Evolutionary conservation across 225 moss, liverwort and hornwort genomes (phyloP).

Genomic region (Ulota crispa): DNA sequence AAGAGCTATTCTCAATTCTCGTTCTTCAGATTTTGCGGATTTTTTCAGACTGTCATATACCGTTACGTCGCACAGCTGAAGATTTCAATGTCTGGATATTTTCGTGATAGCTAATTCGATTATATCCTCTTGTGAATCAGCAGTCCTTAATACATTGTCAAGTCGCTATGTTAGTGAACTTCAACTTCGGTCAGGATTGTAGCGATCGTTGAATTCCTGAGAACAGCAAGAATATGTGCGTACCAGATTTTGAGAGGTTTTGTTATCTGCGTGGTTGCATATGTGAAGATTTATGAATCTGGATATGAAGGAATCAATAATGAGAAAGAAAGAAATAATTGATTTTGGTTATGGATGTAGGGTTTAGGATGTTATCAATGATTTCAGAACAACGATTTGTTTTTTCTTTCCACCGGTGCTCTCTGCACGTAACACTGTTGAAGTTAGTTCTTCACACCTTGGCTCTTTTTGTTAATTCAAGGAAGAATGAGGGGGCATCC

Average conservation of each 20-base stretch:
- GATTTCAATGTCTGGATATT: background rate
- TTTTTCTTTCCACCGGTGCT: background rate
- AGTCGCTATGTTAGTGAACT: background rate
- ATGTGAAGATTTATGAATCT: background rate
- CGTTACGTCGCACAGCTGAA: background rate
- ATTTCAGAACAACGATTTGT: background rate
- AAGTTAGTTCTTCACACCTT: background rate
- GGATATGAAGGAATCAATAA: background rate
- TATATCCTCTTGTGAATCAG: background rate
- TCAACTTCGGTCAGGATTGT: background rate
- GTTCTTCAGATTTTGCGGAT: background rate
- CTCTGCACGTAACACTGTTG: background rate
- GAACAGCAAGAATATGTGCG: background rate
- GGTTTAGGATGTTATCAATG: conserved; percentile 12
- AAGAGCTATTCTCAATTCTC: background rate
- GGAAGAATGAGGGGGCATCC: background rate
- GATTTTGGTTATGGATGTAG: background rate
- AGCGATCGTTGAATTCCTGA: background rate
- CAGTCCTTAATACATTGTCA: background rate
- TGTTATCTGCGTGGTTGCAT: background rate
- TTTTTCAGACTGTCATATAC: background rate
- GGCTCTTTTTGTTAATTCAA: background rate
- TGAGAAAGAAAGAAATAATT: background rate
- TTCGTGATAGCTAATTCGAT: background rate
- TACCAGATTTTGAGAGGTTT: background rate